Conservation (phyloP, 2,329 filamentous ascomycete species). For the Alternaria triticimaculans region DNA sequence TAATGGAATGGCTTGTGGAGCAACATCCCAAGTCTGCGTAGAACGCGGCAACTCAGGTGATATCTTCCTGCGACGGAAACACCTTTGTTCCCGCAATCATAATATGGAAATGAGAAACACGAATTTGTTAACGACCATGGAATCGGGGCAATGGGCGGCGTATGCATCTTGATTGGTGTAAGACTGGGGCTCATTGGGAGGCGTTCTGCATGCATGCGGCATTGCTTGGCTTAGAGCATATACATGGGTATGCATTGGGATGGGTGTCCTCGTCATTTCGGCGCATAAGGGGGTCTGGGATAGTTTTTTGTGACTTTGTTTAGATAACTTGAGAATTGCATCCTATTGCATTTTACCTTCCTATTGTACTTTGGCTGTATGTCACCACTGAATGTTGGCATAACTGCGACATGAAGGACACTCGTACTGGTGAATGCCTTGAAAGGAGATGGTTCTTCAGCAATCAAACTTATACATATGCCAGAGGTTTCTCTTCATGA, state of each 20-base stretch:
- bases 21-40: slow-evolving; percentile 49
- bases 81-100: slow-evolving; percentile 9
- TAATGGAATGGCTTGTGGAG: slow-evolving; percentile 81
- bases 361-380: neutral
- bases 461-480: neutral
- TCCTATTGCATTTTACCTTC: neutral
- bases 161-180: slow-evolving; percentile 6
- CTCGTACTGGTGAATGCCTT: neutral
- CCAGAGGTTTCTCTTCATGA: neutral
- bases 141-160: slow-evolving; percentile 1
- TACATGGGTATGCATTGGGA: slow-evolving; percentile 1
- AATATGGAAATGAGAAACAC: slow-evolving; percentile 17
- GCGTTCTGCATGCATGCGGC: slow-evolving; percentile 11
- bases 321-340: neutral
- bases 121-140: slow-evolving; percentile 7
- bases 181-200: slow-evolving; percentile 14
- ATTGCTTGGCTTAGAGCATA: slow-evolving; percentile 14
- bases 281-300: neutral
- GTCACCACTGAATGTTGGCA: neutral
- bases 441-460: neutral
- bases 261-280: neutral
- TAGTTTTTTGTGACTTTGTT: neutral
- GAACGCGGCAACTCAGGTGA: neutral
- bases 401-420: neutral
- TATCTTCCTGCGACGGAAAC: neutral